Evolutionary conservation across 805 yeast species (phyloP), one percentile per base, ranked within the genome.

Genomic region (Wickerhamiella shivajii): DNA sequence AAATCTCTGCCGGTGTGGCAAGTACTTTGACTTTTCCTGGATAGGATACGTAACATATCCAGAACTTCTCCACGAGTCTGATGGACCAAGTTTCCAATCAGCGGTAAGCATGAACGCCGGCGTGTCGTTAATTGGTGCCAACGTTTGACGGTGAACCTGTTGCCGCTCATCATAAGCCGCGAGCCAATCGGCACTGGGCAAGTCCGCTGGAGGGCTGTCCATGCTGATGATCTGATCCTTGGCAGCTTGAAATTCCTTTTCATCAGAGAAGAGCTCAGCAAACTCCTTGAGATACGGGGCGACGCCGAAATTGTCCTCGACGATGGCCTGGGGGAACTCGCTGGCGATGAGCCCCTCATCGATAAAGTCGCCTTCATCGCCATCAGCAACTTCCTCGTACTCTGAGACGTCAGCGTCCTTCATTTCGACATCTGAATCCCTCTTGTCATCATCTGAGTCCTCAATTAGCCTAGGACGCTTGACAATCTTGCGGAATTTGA

Each of bases 201-300:
- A n/a, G n/a, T n/a, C n/a, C n/a, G n/a, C n/a, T n/a, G n/a, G n/a
- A n/a, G n/a, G n/a, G n/a, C 15, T 6, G 18, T 14, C 23, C 12
- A 17, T 14, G 11, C 18, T 16, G 9, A 17, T 19, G 5, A 21
- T 8, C 6, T 13, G 19, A 12, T 29, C 13, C 19, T 29, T 29
- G 10, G 25, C 32, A 12, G 32, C 32, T 8, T 11, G 8, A 12
- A 29, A 29, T 9, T 29, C 32, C 13, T 19, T 10, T 5, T 29
- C 32, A 13, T 29, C 32, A 20, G 22, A 11, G 13, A 29, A 14
- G 6, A 20, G 32, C 4, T 19, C 7, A 18, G 14, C 32, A 21
- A 29, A 29, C 13, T 20, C 16, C n/a, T 24, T 21, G 8, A 29
- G 32, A 29, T 29, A 29, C 5, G 22, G 24, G 7, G n/a, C n/a